Conservation (phyloP, 2,329 filamentous ascomycete species). For the Blumeria hordei region DNA sequence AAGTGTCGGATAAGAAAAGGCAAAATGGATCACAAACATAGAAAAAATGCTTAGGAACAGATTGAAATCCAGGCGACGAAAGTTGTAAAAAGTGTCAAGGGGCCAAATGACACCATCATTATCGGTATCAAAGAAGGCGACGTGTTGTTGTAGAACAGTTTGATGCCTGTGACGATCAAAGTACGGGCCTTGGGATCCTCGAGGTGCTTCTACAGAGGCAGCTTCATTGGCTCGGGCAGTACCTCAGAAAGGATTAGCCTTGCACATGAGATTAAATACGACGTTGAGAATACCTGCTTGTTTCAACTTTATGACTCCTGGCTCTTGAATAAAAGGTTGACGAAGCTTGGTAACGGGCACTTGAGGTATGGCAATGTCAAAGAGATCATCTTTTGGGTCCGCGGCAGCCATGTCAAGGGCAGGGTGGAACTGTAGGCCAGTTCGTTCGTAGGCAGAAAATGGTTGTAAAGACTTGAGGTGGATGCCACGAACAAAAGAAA, state of each 20-base stretch:
- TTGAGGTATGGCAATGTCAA: conserved; percentile 5
- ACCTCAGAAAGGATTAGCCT: conserved; percentile 9
- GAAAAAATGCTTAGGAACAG: conserved; percentile 20
- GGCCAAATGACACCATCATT: conserved; percentile 28
- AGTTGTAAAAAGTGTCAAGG: conserved; percentile 23
- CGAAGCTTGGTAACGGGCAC: conserved; percentile 6
- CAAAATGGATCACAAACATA: conserved; percentile 24
- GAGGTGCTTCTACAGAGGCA: conserved; percentile 16
- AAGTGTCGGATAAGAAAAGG: conserved; percentile 24
- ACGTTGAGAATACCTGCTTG: conserved; percentile 4
- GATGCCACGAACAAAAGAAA: too few species aligned
- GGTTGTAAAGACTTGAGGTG: too few species aligned
- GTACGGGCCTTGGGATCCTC: conserved; percentile 20
- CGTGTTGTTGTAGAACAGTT: conserved; percentile 27
- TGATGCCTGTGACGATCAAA: conserved; percentile 17
- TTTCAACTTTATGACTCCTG: conserved; percentile 2
- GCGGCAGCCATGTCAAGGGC: conserved; percentile 3
- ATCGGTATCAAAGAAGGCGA: conserved; percentile 26
- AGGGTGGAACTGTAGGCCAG: too few species aligned
- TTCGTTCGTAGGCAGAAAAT: too few species aligned
- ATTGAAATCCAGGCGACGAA: conserved; percentile 21
- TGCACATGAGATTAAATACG: not conserved
- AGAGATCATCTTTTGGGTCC: conserved; percentile 3
- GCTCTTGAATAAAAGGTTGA: conserved; percentile 5
- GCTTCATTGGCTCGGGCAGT: conserved; percentile 20